Evolutionary conservation across 805 yeast species (phyloP), one percentile per base, ranked within the genome.

Genomic region (Torulaspora franciscae): DNA sequence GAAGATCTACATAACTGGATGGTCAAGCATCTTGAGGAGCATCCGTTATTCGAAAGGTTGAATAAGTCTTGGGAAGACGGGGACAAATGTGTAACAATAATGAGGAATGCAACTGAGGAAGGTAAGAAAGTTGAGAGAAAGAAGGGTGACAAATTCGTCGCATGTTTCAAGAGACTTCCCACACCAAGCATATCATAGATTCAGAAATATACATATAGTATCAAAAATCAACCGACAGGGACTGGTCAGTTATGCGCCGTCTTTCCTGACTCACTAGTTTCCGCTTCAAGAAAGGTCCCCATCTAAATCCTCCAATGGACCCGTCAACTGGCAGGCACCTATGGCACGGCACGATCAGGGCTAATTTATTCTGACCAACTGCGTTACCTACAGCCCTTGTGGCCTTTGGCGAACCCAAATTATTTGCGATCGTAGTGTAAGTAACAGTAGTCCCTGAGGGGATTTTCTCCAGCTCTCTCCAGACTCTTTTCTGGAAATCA

Each of bases 51-150:
- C 62, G 88, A 82, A 66, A 77, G 97, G 55, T 75, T 89, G 51
- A 68, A 76, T 34, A 71, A 77, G 49, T 90, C 85, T 51, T 88
- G 95, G 86, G 97, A 90, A 67, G 63, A 66, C 2, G 66, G 72
- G 17, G 99, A 93, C 65, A 69, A 70, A 50, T 90, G 98, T 68
- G 98, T 90, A 17, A 68, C 76, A 49, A 77, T 87, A 40, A 93
- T 93, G 98, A 79, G 79, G 47, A 81, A 83, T 49, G 82, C 93
- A n/a, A 93, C 99, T 1, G 99, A 93, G 67, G 99, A 93, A 67
- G 99, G 99, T 47, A 90, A 93, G 69, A 93, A 93, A 67, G 99
- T 93, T 29, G 83, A 81, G 37, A 79, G 99, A 59, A 93, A 93
- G 62, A 75, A 83, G 33, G 99, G 99, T 25, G 73, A 71, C 51